Base-by-base conservation (phyloP, 371 early-diverging fungal species). In the Apophysomyces sp. region DNA sequence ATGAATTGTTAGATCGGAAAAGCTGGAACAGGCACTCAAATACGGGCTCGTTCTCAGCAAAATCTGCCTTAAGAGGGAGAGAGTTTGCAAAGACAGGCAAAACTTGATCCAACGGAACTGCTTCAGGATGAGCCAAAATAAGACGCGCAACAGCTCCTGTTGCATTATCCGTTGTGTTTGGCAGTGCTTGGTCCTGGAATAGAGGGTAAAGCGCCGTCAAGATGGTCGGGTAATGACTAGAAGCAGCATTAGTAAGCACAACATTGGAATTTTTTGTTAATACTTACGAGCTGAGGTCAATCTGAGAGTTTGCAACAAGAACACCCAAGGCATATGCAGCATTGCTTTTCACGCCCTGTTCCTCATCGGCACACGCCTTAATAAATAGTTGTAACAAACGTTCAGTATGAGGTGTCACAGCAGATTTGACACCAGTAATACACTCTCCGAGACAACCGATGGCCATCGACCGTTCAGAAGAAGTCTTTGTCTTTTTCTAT, bases 361-460 rank as follows among this genome's bases (percentile, higher is more conserved):
- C 91, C 56, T 87, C 84, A 73, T 95, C 97, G 11, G 62, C 63
- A 34, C 94, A 80, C 6, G 86, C 92, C 56, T 83, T 78, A 64
- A 88, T 66, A 62, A 94, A 88, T 11, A 94, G 34, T 26, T 79
- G 73, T 32, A 85, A 72, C 18, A 88, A 61, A 1, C 83, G 84
- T 55, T 90, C 89, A 13, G 94, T 89, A 52, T 89, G 94, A 30
- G 89, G 89, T 28, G 94, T 89, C 15, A 94, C 85, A 1, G 85
- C 88, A 0, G 67, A 67, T 54, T 90, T 88, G 68, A 95, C 78
- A 52, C 92, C 93, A 54, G 80, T 81, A 24, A 89, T 83, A 30
- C 90, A 83, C 73, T 96, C 97, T 28, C 93, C 94, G 28, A 96
- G 71, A 40, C 89, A 89, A 4, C 95, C 97, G 51, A 94, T 83